These are phyloP conservation scores for Anthostomella pinea DNA, from an alignment of 2,329 filamentous ascomycete genomes.

Conservation along the genomic window DNA sequence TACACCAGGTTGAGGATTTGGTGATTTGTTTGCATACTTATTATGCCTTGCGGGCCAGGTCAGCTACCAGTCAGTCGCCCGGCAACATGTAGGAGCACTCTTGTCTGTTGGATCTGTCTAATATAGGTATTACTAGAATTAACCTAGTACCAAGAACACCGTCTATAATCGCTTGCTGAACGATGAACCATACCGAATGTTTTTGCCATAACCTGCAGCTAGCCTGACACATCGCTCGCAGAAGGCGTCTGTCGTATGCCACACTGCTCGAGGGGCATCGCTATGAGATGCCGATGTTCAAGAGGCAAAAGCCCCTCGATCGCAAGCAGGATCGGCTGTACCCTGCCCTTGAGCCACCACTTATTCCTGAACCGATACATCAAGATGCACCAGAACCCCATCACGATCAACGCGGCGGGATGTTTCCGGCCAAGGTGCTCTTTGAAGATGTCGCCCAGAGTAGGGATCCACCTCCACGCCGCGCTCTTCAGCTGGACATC, in stretches of 20 bases:
- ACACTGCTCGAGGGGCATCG: slow-evolving; percentile 13
- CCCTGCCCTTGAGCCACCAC: slow-evolving; percentile 21
- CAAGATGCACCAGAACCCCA: slow-evolving; percentile 27
- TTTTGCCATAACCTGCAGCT: too few species aligned
- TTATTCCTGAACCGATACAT: slow-evolving; percentile 19
- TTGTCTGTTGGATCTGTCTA: too few species aligned
- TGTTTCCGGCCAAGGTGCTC: slow-evolving; percentile 14
- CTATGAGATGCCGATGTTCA: slow-evolving; percentile 11
- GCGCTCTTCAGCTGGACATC: slow-evolving; percentile 20
- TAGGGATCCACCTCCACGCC: slow-evolving; percentile 18
- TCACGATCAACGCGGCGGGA: slow-evolving; percentile 22
- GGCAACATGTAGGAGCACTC: too few species aligned
- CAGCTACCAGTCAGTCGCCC: too few species aligned
- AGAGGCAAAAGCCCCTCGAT: slow-evolving; percentile 15
- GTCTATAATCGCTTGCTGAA: background rate
- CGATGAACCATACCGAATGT: background rate
- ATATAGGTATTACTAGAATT: too few species aligned
- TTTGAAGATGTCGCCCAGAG: slow-evolving; percentile 11
- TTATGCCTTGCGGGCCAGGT: too few species aligned
- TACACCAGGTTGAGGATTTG: too few species aligned
- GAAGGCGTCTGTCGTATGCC: background rate
- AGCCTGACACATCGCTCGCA: too few species aligned
- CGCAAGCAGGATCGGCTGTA: slow-evolving; percentile 13
- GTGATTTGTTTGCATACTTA: too few species aligned
- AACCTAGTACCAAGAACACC: too few species aligned